Percentiles rank a stretch among this genome's conserved stretches.
phyloP scores from a whole-genome alignment of 23 red algal genomes.

The Gracilariopsis chorda region DNA sequence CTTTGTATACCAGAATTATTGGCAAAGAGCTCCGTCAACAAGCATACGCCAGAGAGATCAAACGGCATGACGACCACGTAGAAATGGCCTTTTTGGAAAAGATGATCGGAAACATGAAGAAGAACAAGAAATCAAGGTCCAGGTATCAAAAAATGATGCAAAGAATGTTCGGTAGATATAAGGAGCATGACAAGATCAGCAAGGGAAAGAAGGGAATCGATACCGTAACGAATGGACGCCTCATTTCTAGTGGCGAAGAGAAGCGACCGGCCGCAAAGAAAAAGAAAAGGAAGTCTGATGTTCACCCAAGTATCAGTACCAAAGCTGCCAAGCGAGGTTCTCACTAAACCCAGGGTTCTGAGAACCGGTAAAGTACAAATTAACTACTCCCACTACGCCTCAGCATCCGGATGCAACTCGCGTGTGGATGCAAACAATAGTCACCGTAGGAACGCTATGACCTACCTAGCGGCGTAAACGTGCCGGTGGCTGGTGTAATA shows the following conservation, averaged over 20 bases:
- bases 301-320: background rate
- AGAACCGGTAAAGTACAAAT: too few relatives aligned
- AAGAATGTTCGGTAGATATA: conserved; percentile 57
- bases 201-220: conserved; percentile 32
- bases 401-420: too few relatives aligned
- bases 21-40: conserved; percentile 37
- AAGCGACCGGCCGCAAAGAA: conserved; percentile 25
- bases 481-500: too few relatives aligned
- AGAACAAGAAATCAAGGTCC: conserved; percentile 79
- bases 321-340: conserved; percentile 11
- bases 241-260: conserved; percentile 10
- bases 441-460: too few relatives aligned
- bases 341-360: background rate
- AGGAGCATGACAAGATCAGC: conserved; percentile 38
- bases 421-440: too few relatives aligned
- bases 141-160: conserved; percentile 73
- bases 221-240: conserved; percentile 11
- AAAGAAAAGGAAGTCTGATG: conserved; percentile 40
- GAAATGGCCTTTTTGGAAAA: conserved; percentile 87
- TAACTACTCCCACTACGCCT: too few relatives aligned
- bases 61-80: conserved; percentile 66
- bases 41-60: conserved; percentile 65
- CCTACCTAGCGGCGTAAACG: too few relatives aligned
- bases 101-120: conserved; percentile 86
- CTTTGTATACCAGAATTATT: conserved; percentile 50